Conservation (phyloP, 1,139 yeast genomes). For the Blastobotrys apis region DNA sequence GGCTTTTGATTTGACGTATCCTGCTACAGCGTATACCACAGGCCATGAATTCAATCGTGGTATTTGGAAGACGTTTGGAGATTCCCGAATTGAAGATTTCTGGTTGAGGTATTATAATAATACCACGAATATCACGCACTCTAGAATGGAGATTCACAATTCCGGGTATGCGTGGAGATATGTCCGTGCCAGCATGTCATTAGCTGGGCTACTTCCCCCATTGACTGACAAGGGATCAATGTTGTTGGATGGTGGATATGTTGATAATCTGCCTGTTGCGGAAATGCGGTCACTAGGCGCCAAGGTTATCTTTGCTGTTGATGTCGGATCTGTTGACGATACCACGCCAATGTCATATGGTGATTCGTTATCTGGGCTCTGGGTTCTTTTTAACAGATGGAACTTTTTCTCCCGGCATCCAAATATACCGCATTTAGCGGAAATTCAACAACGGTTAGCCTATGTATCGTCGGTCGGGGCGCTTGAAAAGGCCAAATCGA, state of each 20-base stretch:
- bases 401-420: conserved; percentile 87
- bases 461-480: conserved; percentile 96
- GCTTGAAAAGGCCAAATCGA: conserved; percentile 74
- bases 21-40: conserved; percentile 89
- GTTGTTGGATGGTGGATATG: conserved; percentile 94
- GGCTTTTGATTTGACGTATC: conserved; percentile 79
- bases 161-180: conserved; percentile 95
- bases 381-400: conserved; percentile 87
- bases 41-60: conserved; percentile 98
- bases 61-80: conserved; percentile 93
- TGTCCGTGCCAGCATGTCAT: conserved; percentile 92
- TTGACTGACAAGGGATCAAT: conserved; percentile 80
- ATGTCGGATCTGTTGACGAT: conserved; percentile 93
- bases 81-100: conserved; percentile 87
- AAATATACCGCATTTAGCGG: conserved; percentile 90
- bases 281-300: conserved; percentile 89
- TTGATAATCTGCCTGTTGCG: conserved; percentile 85
- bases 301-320: conserved; percentile 85
- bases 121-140: conserved; percentile 93
- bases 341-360: conserved; percentile 89
- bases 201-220: conserved; percentile 89
- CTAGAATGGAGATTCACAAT: conserved; percentile 91
- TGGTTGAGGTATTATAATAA: conserved; percentile 89
- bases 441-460: conserved; percentile 87
- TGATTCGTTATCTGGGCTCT: conserved; percentile 84